phyloP scores from a whole-genome alignment of 2,329 filamentous ascomycete species.

The Phialophora tarda region DNA sequence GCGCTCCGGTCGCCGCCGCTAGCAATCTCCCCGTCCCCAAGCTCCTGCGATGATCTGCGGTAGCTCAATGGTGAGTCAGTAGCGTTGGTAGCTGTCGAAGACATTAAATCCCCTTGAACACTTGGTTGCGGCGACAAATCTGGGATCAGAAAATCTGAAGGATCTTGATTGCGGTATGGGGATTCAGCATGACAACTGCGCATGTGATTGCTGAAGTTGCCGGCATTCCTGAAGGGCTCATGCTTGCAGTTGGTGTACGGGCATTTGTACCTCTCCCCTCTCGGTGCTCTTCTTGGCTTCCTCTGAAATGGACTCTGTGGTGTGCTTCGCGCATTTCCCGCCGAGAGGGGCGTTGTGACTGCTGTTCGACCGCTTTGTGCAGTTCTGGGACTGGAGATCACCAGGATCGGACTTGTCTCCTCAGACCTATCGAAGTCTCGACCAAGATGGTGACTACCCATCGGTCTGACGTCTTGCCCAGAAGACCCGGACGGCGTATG shows the following conservation, averaged over 20 bases:
- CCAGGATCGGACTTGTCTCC: background rate
- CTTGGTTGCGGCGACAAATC: constrained; percentile 14
- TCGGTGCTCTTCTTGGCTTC: constrained; percentile 18
- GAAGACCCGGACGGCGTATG: background rate
- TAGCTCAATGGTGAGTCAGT: constrained; percentile 11
- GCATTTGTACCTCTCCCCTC: constrained; percentile 24
- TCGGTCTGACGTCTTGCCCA: background rate
- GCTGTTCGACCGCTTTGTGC: constrained; percentile 7
- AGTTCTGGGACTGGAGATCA: constrained; percentile 10
- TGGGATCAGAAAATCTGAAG: constrained; percentile 15
- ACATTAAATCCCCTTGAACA: constrained; percentile 8
- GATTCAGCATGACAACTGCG: constrained; percentile 15
- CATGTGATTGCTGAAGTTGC: constrained; percentile 31
- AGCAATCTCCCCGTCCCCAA: background rate
- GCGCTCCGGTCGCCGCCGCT: background rate
- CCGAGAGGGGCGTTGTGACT: constrained; percentile 8
- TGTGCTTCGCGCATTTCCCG: constrained; percentile 3
- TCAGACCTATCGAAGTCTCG: background rate
- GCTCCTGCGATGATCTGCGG: constrained; percentile 13
- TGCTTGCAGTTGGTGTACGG: constrained; percentile 23
- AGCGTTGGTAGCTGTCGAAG: constrained; percentile 8
- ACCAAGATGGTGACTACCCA: background rate
- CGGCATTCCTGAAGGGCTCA: constrained; percentile 21
- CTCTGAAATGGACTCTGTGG: constrained; percentile 9
- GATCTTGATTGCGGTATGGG: constrained; percentile 15